Evolutionary conservation across 2,329 filamentous ascomycete species (phyloP).

Genomic region (Trichocomaceae sp.): DNA sequence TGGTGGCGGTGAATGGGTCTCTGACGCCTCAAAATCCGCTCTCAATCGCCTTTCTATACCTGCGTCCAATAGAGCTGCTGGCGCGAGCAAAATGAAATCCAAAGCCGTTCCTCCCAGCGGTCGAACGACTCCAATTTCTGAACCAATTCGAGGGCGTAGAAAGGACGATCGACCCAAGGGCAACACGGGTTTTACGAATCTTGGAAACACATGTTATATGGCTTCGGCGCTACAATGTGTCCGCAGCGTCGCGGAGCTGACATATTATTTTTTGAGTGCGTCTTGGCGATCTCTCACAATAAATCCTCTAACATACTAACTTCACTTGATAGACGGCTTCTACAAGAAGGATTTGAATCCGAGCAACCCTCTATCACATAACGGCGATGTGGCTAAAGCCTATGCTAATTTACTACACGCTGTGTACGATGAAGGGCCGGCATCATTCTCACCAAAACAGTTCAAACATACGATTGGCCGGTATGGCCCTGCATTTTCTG

Average conservation of each 20-base stretch:
- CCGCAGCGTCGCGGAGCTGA: constrained; percentile 85
- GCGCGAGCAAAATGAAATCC: constrained; percentile 31
- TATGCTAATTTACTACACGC: constrained; percentile 71
- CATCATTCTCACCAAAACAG: constrained; percentile 67
- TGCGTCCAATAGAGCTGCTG: constrained; percentile 26
- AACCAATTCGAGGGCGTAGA: constrained; percentile 61
- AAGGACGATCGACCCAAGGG: constrained; percentile 65
- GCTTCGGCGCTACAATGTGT: constrained; percentile 95
- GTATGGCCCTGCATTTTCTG: constrained; percentile 79
- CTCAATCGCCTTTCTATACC: constrained; percentile 46
- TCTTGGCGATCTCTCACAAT: constrained; percentile 7
- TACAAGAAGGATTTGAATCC: constrained; percentile 77
- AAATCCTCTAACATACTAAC: constrained; percentile 5
- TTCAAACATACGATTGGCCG: constrained; percentile 80
- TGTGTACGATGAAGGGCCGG: constrained; percentile 65
- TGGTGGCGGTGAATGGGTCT: constrained; percentile 50
- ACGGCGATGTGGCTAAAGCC: constrained; percentile 76
- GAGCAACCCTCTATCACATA: constrained; percentile 76
- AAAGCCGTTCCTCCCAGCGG: constrained; percentile 47
- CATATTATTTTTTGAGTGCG: constrained; percentile 72
- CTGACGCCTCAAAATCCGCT: constrained; percentile 41
- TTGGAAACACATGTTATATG: constrained; percentile 99
- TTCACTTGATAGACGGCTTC: constrained; percentile 44
- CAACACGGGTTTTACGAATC: constrained; percentile 75
- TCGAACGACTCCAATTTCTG: constrained; percentile 62